Base-by-base conservation (phyloP, 805 yeast genomes). In the Kazachstania martiniae region DNA sequence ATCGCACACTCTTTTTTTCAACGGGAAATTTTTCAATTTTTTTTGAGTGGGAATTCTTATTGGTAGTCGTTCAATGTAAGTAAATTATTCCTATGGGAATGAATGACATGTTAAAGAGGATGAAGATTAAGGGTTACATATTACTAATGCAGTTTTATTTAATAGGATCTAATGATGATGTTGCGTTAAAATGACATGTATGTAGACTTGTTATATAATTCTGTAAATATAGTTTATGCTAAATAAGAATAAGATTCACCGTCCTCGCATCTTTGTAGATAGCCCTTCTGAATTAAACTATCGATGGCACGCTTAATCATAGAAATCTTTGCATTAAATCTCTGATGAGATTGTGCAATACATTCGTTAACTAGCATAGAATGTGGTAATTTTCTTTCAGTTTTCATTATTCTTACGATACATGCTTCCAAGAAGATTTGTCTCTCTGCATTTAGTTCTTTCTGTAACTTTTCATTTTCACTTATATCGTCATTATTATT, bases 381-480 rank as follows among this genome's bases (percentile, higher is more conserved):
- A 53, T 87, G 96, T 42, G 74, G 73, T 46, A 84, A 64, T 27
- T 66, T 68, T 56, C 86, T 82, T 51, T 95, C 71, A 1, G 95
- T 87, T 63, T 89, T 89, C 97, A 89, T 91, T 51, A 89, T 83
- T 48, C 98, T 72, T 25, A 89, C 97, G 59, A 91, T 85, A 49
- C 94, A 83, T 2, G 97, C 95, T 51, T 85, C 83, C 46, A 91
- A 65, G 60, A 77, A 78, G 51, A 81, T 75, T 59, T 79, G 80
- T 52, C 95, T 72, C 39, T 86, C 86, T 48, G 85, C 91, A 47
- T 78, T 85, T 30, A 89, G 74, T 50, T 86, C 94, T 54, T 74
- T 77, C 43, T 73, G 78, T 3, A 86, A 70, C 36, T 79, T 85
- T 22, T 75, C 84, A 12, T 36, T 42, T 34, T 53, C 60, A 1